phyloP scores from a whole-genome alignment of 2,329 filamentous ascomycete genomes.

The Fusarium sp. region DNA sequence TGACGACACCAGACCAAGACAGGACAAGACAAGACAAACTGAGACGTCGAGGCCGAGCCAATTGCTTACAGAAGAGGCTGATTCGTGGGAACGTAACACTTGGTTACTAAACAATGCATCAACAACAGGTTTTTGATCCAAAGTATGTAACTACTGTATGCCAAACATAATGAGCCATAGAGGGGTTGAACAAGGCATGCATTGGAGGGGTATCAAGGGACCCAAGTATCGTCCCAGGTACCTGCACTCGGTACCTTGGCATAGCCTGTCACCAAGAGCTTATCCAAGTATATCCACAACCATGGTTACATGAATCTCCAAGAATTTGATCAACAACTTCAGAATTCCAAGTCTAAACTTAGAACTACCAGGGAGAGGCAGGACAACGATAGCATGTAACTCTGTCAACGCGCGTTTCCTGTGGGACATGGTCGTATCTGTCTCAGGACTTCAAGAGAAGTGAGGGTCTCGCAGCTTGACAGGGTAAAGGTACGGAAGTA shows the following conservation, averaged over 20 bases:
- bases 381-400: slow-evolving; percentile 8
- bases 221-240: slow-evolving; percentile 10
- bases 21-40: slow-evolving; percentile 13
- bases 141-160: slow-evolving; percentile 2
- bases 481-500: background rate
- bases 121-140: slow-evolving; percentile 35
- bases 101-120: slow-evolving; percentile 12
- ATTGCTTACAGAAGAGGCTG: slow-evolving; percentile 28
- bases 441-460: slow-evolving; percentile 10
- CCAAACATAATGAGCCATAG: background rate
- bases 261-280: slow-evolving; percentile 8
- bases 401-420: slow-evolving; percentile 30
- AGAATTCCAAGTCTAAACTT: slow-evolving; percentile 14
- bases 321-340: slow-evolving; percentile 19
- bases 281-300: slow-evolving; percentile 13
- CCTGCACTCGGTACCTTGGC: slow-evolving; percentile 8
- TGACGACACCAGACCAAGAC: slow-evolving; percentile 33
- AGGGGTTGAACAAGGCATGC: slow-evolving; percentile 2
- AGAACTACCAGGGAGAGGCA: slow-evolving; percentile 1
- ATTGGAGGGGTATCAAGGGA: slow-evolving; percentile 22
- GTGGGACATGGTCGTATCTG: slow-evolving; percentile 25
- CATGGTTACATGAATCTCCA: background rate
- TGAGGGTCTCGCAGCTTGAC: slow-evolving; percentile 4
- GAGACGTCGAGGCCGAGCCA: slow-evolving; percentile 28
- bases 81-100: slow-evolving; percentile 26